Evolutionary conservation across 495 filamentous ascomycete species (phyloP).

Genomic region (Penicillium pancosmium): DNA sequence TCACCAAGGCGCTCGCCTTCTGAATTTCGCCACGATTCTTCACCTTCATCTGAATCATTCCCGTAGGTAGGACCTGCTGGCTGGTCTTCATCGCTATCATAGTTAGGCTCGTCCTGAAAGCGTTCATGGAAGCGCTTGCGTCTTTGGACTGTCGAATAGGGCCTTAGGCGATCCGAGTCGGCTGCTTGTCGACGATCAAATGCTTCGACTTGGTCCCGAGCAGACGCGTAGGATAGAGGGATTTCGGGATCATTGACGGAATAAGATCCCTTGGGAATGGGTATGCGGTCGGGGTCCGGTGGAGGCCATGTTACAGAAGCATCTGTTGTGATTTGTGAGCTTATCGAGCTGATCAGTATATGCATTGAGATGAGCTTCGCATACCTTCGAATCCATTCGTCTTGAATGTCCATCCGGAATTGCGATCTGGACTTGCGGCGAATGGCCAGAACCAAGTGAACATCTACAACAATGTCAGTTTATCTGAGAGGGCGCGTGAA

Average conservation of each 20-base stretch:
- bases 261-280: constrained; percentile 40
- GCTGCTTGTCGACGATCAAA: constrained; percentile 60
- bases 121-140: constrained; percentile 56
- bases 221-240: constrained; percentile 34
- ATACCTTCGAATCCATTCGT: constrained; percentile 87
- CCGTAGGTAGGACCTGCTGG: constrained; percentile 27
- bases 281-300: constrained; percentile 81
- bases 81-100: constrained; percentile 41
- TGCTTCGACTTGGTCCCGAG: constrained; percentile 53
- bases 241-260: constrained; percentile 30
- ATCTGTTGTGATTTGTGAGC: constrained; percentile 33
- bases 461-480: constrained; percentile 31
- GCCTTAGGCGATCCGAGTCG: constrained; percentile 50
- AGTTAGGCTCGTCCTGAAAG: constrained; percentile 33
- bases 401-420: constrained; percentile 67
- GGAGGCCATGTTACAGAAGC: constrained; percentile 76
- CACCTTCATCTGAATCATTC: constrained; percentile 47
- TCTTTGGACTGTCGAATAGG: constrained; percentile 36
- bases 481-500: not conserved
- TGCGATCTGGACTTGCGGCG: constrained; percentile 54
- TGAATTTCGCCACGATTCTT: constrained; percentile 76
- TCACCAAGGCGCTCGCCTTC: constrained; percentile 86
- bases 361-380: not conserved
- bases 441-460: constrained; percentile 70
- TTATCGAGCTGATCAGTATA: not conserved